Conservation (phyloP, 106 monocot species). For the Dactylorhiza incarnata region DNA sequence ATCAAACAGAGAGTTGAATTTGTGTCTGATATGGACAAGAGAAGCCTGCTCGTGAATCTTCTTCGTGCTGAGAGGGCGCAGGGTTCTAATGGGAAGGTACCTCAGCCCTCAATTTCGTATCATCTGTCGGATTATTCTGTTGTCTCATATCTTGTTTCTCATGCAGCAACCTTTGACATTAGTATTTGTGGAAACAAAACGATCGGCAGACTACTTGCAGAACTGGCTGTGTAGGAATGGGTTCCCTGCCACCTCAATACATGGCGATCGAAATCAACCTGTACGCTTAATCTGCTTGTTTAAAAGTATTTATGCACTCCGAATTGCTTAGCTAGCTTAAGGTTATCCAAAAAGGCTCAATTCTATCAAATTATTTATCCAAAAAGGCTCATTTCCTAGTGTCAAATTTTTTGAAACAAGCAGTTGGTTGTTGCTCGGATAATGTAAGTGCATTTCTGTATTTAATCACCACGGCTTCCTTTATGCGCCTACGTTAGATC, state of each 20-base stretch:
- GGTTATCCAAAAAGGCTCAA: too few relatives aligned
- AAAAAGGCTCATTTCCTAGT: too few relatives aligned
- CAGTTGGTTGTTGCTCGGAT: too few relatives aligned
- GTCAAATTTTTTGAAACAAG: too few relatives aligned
- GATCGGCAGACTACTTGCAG: slow-evolving; percentile 39
- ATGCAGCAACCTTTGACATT: slow-evolving; percentile 45
- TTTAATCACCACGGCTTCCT: too few relatives aligned
- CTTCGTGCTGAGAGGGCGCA: not conserved
- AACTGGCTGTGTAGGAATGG: slow-evolving; percentile 39
- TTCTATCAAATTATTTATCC: too few relatives aligned
- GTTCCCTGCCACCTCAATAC: slow-evolving; percentile 47
- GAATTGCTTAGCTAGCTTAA: too few relatives aligned
- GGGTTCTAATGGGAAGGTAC: slow-evolving; percentile 1
- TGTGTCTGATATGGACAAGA: slow-evolving; percentile 21
- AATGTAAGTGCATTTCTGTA: too few relatives aligned
- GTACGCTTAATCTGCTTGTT: slow-evolving; percentile 13
- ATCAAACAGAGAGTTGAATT: slow-evolving; percentile 26
- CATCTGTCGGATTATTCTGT: not conserved
- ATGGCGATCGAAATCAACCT: slow-evolving; percentile 44
- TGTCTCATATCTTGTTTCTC: not conserved
- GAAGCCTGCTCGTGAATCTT: slow-evolving; percentile 13
- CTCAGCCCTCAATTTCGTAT: not conserved
- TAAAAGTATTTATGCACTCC: too few relatives aligned
- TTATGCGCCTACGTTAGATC: too few relatives aligned
- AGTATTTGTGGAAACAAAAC: slow-evolving; percentile 62